A percentile compares a stretch with the other conserved stretches of the same genome.
Conservation (phyloP, 108 stramenopile genomes). For the Pseudonitzschia pungens region DNA sequence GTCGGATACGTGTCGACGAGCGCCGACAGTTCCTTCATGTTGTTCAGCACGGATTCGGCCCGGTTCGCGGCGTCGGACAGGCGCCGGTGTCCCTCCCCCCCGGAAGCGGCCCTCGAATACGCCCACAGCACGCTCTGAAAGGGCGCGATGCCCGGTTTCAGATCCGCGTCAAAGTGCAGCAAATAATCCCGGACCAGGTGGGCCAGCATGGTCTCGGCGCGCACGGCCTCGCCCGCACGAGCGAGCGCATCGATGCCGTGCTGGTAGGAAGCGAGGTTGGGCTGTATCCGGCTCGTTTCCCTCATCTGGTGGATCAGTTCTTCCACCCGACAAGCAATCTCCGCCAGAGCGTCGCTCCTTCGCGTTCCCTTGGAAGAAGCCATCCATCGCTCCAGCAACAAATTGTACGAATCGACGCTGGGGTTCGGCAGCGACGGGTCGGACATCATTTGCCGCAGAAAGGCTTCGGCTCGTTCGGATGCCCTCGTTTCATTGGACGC, state of each 20-base stretch:
- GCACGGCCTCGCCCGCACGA: slow-evolving; percentile 24
- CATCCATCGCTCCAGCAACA: slow-evolving; percentile 29
- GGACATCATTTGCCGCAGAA: slow-evolving; percentile 27
- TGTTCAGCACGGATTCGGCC: slow-evolving; percentile 33
- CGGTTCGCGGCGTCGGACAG: slow-evolving; percentile 27
- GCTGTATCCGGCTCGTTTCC: slow-evolving; percentile 11
- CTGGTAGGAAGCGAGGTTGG: slow-evolving; percentile 21
- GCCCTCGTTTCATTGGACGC: slow-evolving; percentile 41
- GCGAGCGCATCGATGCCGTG: slow-evolving; percentile 27
- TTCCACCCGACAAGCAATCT: slow-evolving; percentile 5
- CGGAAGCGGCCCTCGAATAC: slow-evolving; percentile 23
- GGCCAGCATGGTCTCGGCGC: slow-evolving; percentile 23
- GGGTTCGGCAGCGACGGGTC: slow-evolving; percentile 33
- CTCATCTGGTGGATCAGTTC: slow-evolving; percentile 28
- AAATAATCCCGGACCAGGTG: slow-evolving; percentile 29
- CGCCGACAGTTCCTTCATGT: slow-evolving; percentile 32
- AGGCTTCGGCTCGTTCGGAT: slow-evolving; percentile 38
- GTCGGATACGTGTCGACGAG: slow-evolving; percentile 20
- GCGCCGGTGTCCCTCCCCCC: slow-evolving; percentile 5
- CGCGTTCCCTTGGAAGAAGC: background rate
- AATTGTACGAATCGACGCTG: slow-evolving; percentile 45
- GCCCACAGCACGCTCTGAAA: slow-evolving; percentile 33
- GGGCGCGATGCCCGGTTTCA: slow-evolving; percentile 30
- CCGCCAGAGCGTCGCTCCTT: background rate
- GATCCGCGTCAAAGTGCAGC: slow-evolving; percentile 32